phyloP scores from a whole-genome alignment of 208 protist species.

The Zelonia costaricensis region DNA sequence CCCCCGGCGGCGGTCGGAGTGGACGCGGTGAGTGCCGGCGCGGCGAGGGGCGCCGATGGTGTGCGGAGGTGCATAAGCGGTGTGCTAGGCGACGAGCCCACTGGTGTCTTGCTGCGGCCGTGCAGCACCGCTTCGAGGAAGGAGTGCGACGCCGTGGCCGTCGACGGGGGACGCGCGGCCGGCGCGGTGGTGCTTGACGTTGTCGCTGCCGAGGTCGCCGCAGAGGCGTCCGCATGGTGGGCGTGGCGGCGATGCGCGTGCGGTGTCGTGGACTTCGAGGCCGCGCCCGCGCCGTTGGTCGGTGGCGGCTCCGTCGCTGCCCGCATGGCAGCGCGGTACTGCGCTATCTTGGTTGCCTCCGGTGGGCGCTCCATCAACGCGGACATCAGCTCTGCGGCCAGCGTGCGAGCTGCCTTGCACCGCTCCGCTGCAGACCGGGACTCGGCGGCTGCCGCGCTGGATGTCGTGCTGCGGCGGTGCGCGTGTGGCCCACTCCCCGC shows the following conservation, averaged over 20 bases:
- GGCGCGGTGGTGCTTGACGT: not conserved
- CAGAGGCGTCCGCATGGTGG: too few relatives aligned
- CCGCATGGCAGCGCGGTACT: conserved; percentile 16
- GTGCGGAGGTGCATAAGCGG: not conserved
- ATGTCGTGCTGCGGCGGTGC: not conserved
- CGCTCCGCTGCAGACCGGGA: conserved; percentile 13
- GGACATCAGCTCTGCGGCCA: conserved; percentile 63
- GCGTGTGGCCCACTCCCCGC: not conserved
- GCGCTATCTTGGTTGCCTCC: conserved; percentile 19
- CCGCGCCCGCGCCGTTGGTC: not conserved
- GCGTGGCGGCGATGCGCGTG: too few relatives aligned
- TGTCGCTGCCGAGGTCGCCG: too few relatives aligned
- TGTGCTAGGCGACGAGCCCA: not conserved
- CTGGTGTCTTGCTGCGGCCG: conserved; percentile 3
- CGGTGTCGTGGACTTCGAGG: too few relatives aligned
- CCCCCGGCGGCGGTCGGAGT: not conserved
- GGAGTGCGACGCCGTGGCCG: conserved; percentile 4
- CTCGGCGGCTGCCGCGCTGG: not conserved
- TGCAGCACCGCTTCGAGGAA: conserved; percentile 24
- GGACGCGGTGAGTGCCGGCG: not conserved
- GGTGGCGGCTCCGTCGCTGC: not conserved
- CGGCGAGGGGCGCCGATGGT: not conserved
- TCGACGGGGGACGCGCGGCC: not conserved
- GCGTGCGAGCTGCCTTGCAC: conserved; percentile 37
- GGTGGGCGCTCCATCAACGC: conserved; percentile 45